Base-by-base conservation (phyloP, 345 rosid genomes). In the Erucastrum elatum region DNA sequence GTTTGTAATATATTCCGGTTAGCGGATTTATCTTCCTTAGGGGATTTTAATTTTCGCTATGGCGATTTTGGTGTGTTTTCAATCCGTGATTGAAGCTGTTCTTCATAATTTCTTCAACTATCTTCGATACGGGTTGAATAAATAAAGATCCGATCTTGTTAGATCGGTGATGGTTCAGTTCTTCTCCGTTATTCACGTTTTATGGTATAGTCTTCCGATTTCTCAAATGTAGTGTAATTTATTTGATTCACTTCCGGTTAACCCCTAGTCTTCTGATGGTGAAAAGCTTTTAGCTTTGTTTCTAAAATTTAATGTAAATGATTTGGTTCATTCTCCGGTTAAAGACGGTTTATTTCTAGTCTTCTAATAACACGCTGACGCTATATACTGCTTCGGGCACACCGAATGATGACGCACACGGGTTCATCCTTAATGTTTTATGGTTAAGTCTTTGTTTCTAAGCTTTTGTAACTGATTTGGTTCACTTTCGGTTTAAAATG, bases 401-500 rank as follows among this genome's bases (percentile, higher is more conserved):
- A 21, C 21, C 21, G 21, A 21, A 21, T 21, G 21, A 21, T 21
- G 21, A 21, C 21, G 21, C 21, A 21, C 21, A 21, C 21, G 21
- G 21, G 21, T 21, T 21, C 21, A 21, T 21, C 21, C 21, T 21
- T 31, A 3, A 31, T 31, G 5, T 31, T 13, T 10, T 30, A 29
- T 46, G 67, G 66, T 71, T 39, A 0, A 15, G 16, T 39, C 34
- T n/a, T 30, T 1, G 10, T 16, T 5, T 39, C 58, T 46, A 17
- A 15, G 0, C 9, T 5, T 26, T 37, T 65, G 55, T 74, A 59
- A 21, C 21, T 21, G 21, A 21, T 21, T 76, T 17, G 74, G 68
- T 66, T 15, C 59, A 15, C 8, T 75, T 21, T 12, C 27, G 66
- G 72, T 76, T 76, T n/a, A 76, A 17, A 4, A 21, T 64, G 75